phyloP scores from a whole-genome alignment of 345 rosid genomes.

The Eucalyptus tenuipes region DNA sequence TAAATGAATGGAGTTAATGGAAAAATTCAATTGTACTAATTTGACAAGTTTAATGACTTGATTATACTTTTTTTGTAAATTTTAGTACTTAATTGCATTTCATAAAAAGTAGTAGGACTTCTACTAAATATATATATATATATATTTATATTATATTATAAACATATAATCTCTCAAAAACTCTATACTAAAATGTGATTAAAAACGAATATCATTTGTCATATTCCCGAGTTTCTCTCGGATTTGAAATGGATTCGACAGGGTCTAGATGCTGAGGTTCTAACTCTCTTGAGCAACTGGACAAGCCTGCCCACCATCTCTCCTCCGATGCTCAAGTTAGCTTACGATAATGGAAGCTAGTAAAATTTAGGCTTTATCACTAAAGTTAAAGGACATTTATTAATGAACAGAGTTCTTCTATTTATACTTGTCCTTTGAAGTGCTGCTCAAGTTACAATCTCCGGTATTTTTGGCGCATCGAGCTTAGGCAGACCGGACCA shows the following conservation, averaged over 20 bases:
- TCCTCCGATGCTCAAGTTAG: not conserved
- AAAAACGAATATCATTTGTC: not conserved
- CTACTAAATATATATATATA: rapidly evolving
- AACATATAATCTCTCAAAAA: not conserved
- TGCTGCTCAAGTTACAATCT: not conserved
- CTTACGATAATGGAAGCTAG: not conserved
- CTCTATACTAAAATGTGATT: not conserved
- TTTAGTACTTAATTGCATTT: too few relatives aligned
- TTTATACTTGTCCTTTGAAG: not conserved
- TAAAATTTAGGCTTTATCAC: not conserved
- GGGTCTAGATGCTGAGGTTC: rapidly evolving
- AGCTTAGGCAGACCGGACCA: not conserved
- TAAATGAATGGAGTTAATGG: too few relatives aligned
- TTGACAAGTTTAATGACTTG: too few relatives aligned
- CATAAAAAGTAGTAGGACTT: too few relatives aligned
- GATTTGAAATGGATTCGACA: too few relatives aligned
- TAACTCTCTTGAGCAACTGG: not conserved
- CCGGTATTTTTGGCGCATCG: not conserved
- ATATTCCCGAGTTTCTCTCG: not conserved
- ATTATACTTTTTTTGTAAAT: too few relatives aligned
- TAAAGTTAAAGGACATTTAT: not conserved
- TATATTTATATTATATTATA: too few relatives aligned
- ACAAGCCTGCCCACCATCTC: not conserved
- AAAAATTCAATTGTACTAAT: too few relatives aligned
- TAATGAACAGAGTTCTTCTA: not conserved